Conservation (phyloP, 1,284 basidiomycete species). For the Ceratobasidium sp. region DNA sequence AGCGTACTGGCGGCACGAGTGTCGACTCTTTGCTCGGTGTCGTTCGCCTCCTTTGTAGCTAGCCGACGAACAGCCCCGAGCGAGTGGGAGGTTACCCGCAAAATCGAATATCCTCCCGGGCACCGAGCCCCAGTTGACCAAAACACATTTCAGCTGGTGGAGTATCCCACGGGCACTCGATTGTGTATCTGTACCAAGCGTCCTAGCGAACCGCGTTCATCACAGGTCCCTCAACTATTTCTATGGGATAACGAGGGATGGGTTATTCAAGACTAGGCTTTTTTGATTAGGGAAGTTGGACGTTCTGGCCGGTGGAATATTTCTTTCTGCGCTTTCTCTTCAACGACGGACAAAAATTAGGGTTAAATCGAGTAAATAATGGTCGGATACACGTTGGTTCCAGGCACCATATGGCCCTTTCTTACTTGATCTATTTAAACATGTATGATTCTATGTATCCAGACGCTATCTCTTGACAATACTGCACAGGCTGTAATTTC, state of each 20-base stretch:
- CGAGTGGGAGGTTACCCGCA: constrained; percentile 22
- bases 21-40: neutral
- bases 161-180: neutral
- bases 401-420: too few relatives aligned
- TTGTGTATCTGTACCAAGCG: neutral
- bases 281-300: neutral
- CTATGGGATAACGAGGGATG: neutral
- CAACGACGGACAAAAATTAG: too few relatives aligned
- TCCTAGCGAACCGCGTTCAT: neutral
- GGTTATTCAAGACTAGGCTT: neutral
- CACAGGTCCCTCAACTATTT: neutral
- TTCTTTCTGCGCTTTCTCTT: too few relatives aligned
- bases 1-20: neutral
- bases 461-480: too few relatives aligned
- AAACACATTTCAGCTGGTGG: neutral
- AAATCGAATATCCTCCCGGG: neutral
- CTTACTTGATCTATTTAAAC: too few relatives aligned
- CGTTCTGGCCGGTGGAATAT: too few relatives aligned
- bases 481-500: too few relatives aligned
- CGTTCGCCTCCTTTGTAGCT: constrained; percentile 23
- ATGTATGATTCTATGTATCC: too few relatives aligned
- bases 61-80: neutral
- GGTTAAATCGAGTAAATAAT: too few relatives aligned
- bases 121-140: neutral
- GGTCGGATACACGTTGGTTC: too few relatives aligned